Evolutionary conservation across 441 rosid species (phyloP), one percentile per base, ranked within the genome.

Genomic region (Gossypium aridum): DNA sequence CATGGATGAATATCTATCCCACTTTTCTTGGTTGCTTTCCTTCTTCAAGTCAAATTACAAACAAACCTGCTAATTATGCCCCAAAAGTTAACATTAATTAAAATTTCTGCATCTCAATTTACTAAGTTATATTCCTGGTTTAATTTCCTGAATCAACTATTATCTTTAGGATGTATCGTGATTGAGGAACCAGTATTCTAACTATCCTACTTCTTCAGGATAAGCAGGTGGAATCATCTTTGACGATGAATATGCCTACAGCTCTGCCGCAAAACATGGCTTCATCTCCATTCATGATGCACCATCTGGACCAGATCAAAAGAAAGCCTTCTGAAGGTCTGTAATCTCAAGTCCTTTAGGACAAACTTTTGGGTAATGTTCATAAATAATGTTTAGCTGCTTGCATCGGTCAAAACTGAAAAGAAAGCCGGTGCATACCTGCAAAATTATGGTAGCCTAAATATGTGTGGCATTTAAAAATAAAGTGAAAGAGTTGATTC

Each of bases 181-280:
- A 78, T 79, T 79, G 79, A 82, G 81, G 87, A 71, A 76, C 77
- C 79, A 66, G 68, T 84, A 70, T 80, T 81, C 85, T 85, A 82
- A 87, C 73, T 76, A 71, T 81, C 85, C 81, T 83, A 49, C 85
- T 76, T 91, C 83, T 90, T 84, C 90, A 90, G 98, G 97, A 90
- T 83, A 91, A 94, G 83, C 87, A 84, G 80, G 80, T 77, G 81
- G 95, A 85, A 79, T 82, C 90, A 82, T 87, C 92, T 13, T 77
- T 86, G 61, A 86, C 77, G 78, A 75, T 81, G 26, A 82, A 80
- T 76, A 26, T 81, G 10, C 80, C 85, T 83, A 83, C 88, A 74
- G 77, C 73, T 78, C 66, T 85, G 59, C 82, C 86, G 12, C 86
- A 86, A 77, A 91, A 79, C 80, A 78, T 88, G 79, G 84, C 86